Percentiles rank a stretch among this genome's conserved stretches.
These are phyloP conservation scores for Pestalotiopsis sp. DNA, from an alignment of 2,329 filamentous ascomycete species.

Conservation along the genomic window DNA sequence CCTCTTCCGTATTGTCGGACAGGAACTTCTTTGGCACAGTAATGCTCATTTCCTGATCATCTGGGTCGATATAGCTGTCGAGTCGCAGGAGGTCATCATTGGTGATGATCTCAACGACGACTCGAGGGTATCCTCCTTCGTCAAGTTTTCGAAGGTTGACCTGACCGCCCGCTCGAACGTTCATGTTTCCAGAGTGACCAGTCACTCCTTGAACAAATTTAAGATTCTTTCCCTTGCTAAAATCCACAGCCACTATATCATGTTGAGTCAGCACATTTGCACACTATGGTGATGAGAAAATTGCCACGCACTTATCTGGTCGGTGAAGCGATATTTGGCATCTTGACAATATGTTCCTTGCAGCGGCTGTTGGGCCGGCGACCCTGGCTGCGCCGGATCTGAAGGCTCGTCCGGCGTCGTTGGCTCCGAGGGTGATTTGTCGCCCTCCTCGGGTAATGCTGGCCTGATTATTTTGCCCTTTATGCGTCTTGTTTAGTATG, in stretches of 20 bases:
- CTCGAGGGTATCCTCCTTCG: conserved; percentile 31
- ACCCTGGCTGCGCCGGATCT: conserved; percentile 5
- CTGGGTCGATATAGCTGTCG: conserved; percentile 31
- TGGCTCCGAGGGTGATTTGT: conserved; percentile 4
- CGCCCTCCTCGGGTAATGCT: neutral
- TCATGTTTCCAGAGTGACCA: conserved; percentile 23
- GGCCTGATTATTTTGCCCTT: conserved; percentile 22
- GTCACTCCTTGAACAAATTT: conserved; percentile 38
- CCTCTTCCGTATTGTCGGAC: conserved; percentile 22
- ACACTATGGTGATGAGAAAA: neutral
- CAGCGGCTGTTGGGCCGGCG: conserved; percentile 16
- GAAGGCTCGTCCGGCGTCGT: neutral
- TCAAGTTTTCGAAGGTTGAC: conserved; percentile 42
- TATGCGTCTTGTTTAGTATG: conserved; percentile 10
- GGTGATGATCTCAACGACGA: conserved; percentile 45
- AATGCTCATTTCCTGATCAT: conserved; percentile 39
- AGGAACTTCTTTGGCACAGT: conserved; percentile 36
- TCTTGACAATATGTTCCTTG: conserved; percentile 22
- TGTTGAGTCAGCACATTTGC: neutral
- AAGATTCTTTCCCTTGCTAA: conserved; percentile 36
- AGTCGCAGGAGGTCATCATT: conserved; percentile 43
- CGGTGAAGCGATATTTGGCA: conserved; percentile 27
- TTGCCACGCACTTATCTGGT: conserved; percentile 21
- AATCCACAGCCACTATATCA: conserved; percentile 29
- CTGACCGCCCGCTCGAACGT: conserved; percentile 43